A percentile compares a stretch with the other conserved stretches of the same genome.
Conservation (phyloP, 176 grass and related monocot genomes). For the Oryza coarctata region DNA sequence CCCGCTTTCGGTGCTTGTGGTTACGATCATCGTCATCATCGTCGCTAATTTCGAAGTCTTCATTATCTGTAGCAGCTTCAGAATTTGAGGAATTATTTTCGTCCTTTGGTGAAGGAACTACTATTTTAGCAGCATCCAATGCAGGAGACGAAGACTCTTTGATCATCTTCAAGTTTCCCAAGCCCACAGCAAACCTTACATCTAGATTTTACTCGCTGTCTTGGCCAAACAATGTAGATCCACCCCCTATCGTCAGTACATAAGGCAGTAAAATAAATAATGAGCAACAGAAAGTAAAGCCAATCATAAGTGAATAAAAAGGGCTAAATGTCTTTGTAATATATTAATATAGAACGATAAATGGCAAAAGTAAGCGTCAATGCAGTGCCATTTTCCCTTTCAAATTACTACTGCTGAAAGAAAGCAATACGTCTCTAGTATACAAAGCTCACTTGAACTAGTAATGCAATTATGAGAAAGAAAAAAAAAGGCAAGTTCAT, state of each 20-base stretch:
- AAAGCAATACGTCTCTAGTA: constrained; percentile 3
- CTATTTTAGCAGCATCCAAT: constrained; percentile 46
- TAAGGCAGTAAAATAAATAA: not conserved
- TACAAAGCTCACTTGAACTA: constrained; percentile 17
- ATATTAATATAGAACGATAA: not conserved
- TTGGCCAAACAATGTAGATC: constrained; percentile 20
- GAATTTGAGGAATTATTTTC: constrained; percentile 67
- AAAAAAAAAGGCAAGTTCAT: not conserved
- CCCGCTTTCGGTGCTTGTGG: constrained; percentile 84
- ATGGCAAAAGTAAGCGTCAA: constrained; percentile 18
- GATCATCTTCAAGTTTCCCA: constrained; percentile 47
- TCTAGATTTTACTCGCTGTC: constrained; percentile 34
- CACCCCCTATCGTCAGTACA: constrained; percentile 22
- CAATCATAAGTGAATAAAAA: not conserved
- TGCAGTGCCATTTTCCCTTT: not conserved
- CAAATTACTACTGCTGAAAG: constrained; percentile 1
- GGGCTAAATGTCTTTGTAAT: not conserved
- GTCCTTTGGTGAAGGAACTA: constrained; percentile 57
- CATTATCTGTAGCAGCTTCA: constrained; percentile 64
- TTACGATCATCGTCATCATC: constrained; percentile 93
- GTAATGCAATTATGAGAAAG: not conserved
- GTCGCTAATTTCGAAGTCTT: constrained; percentile 67
- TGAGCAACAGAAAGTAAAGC: constrained; percentile 2
- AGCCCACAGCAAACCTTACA: constrained; percentile 9
- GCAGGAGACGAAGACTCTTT: constrained; percentile 44